These are phyloP conservation scores for Pichia membranifaciens DNA, from an alignment of 805 yeast species.

Conservation along the genomic window DNA sequence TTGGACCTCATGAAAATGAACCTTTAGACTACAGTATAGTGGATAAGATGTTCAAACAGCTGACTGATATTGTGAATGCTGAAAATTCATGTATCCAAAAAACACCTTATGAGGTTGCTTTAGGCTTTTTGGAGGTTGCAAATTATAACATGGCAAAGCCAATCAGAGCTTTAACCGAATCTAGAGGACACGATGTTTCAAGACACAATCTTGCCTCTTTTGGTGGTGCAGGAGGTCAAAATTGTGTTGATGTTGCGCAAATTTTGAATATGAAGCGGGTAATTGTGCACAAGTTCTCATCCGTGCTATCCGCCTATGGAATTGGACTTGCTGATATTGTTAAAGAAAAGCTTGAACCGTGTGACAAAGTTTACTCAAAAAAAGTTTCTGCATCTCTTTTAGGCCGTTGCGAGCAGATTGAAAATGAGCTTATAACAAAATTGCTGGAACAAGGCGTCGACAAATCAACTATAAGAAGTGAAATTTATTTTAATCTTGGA, in stretches of 20 bases:
- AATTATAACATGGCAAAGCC: slow-evolving; percentile 87
- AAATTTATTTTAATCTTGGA: slow-evolving; percentile 61
- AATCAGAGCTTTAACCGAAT: slow-evolving; percentile 76
- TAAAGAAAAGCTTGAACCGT: slow-evolving; percentile 69
- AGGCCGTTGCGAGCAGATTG: slow-evolving; percentile 41
- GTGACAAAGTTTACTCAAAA: slow-evolving; percentile 38
- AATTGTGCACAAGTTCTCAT: slow-evolving; percentile 73
- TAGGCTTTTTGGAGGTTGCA: slow-evolving; percentile 78
- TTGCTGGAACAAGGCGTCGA: slow-evolving; percentile 44
- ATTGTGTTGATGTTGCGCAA: slow-evolving; percentile 71
- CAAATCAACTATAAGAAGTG: not conserved
- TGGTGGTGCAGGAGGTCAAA: slow-evolving; percentile 95
- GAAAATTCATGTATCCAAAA: slow-evolving; percentile 39
- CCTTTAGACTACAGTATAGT: slow-evolving; percentile 56
- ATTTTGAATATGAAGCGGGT: slow-evolving; percentile 63
- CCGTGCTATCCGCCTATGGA: slow-evolving; percentile 82
- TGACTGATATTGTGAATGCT: slow-evolving; percentile 52
- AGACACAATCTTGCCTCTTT: slow-evolving; percentile 72
- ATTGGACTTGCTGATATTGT: slow-evolving; percentile 84
- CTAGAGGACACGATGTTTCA: slow-evolving; percentile 65
- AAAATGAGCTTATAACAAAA: slow-evolving; percentile 35
- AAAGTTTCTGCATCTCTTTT: slow-evolving; percentile 32
- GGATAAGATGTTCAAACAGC: slow-evolving; percentile 40
- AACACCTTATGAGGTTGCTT: slow-evolving; percentile 64
- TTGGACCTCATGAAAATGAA: slow-evolving; percentile 75